phyloP scores from a whole-genome alignment of 1,139 yeast genomes.

The Eremothecium gossypii region DNA sequence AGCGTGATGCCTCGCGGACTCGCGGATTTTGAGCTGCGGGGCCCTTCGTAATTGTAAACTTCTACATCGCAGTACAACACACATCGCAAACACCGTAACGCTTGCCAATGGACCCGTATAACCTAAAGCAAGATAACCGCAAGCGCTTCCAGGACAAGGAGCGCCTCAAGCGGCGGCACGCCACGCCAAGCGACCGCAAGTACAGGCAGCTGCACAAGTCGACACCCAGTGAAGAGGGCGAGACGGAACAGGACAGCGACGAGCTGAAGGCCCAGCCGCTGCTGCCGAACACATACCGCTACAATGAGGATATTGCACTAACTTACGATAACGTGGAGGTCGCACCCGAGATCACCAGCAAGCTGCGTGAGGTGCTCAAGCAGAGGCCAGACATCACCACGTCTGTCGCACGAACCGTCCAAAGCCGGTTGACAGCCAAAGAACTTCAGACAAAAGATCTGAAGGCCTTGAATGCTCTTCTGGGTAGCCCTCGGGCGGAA shows the following conservation, averaged over 20 bases:
- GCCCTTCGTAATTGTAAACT: too few species aligned
- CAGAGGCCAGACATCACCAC: constrained; percentile 5
- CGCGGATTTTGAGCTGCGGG: background rate
- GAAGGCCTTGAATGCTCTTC: constrained; percentile 13
- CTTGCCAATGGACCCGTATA: constrained; percentile 20
- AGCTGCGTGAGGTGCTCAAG: constrained; percentile 9
- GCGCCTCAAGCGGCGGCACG: constrained; percentile 24
- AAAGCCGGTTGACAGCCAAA: constrained; percentile 5
- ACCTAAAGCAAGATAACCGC: constrained; percentile 25
- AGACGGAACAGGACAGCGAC: background rate
- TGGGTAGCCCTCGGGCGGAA: constrained; percentile 5
- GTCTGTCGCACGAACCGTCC: background rate
- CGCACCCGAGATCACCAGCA: constrained; percentile 9
- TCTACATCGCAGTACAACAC: background rate
- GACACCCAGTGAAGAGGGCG: too few species aligned
- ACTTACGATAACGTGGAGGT: constrained; percentile 13
- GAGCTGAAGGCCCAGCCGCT: constrained; percentile 1
- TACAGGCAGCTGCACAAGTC: constrained; percentile 16
- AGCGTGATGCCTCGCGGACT: background rate
- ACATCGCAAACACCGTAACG: background rate
- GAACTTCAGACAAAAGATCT: constrained; percentile 16
- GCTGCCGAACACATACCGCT: constrained; percentile 19
- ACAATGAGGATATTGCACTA: constrained; percentile 15
- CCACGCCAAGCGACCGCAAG: constrained; percentile 28
- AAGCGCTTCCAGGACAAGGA: constrained; percentile 29